Base-by-base conservation (phyloP, 2,329 filamentous ascomycete genomes). In the Ceratocystis colombiana region DNA sequence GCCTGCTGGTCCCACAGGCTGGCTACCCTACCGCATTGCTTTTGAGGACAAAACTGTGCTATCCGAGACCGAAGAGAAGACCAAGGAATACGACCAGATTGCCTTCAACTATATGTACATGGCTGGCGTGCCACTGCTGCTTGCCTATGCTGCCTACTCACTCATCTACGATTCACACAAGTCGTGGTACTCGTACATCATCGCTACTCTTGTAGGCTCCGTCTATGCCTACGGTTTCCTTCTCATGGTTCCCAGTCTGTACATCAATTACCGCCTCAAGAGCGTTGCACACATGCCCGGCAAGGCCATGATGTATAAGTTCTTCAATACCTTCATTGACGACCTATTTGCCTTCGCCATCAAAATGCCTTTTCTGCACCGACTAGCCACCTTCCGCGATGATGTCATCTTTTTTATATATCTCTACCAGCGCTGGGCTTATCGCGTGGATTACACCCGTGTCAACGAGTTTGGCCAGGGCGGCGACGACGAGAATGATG, bases 331-430 rank as follows among this genome's bases (percentile, higher is more conserved):
- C 4, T 99, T 99, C 75, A 97, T 99, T 75, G 94, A 99, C 76
- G 94, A 99, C 74, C 80, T 99, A 41, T 99, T 99, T 73, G 94
- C 94, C 1, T 99, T 97, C 73, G 99, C 94, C 48, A 96, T 99
- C 79, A 97, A 97, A 79, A 99, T 99, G 94, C 94, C 94, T 0
- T 85, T 92, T 69, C 81, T 99, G 64, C 94, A 99, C 76, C 85
- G 94, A 17, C 80, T 99, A 63, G 91, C 94, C 0, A 97, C 94
- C 0, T 82, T 99, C 69, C 83, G 94, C 68, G 94, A 99, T 74
- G 94, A 99, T 73, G 82, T 99, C 70, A 97, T 99, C 74, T 99
- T 99, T 82, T 99, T 99, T 74, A 82, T 99, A 68, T 99, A 96
- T 78, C 72, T 99, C 3, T 99, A 99, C 77, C 94, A 99, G 78